Conservation (phyloP, 345 rosid species). For the Bruguiera gymnorhiza region DNA sequence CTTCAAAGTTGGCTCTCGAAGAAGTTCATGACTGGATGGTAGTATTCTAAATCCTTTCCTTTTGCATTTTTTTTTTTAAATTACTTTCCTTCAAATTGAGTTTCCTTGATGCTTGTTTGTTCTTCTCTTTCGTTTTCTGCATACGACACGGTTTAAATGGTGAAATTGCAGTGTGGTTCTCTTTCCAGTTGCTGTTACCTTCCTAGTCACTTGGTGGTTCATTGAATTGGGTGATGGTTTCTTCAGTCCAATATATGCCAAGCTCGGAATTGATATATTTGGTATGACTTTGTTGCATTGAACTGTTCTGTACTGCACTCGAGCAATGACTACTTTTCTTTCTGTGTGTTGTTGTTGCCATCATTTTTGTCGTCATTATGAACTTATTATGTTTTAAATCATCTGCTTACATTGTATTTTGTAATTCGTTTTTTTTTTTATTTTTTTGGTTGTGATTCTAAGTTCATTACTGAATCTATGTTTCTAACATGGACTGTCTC, state of each 20-base stretch:
- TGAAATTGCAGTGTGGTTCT: constrained; percentile 67
- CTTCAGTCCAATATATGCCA: constrained; percentile 75
- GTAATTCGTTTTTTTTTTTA: neutral
- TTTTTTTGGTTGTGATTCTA: neutral
- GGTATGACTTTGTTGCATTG: constrained; percentile 41
- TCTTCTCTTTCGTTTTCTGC: neutral
- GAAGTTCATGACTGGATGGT: constrained; percentile 97
- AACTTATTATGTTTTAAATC: too few relatives aligned
- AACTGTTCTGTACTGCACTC: too few relatives aligned
- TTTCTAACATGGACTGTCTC: constrained; percentile 12
- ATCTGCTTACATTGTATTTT: neutral
- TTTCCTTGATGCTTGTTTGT: neutral
- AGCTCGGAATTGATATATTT: constrained; percentile 70
- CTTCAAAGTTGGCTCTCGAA: constrained; percentile 87
- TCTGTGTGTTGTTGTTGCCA: too few relatives aligned
- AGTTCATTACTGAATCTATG: neutral
- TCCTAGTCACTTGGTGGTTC: constrained; percentile 84
- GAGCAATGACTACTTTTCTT: too few relatives aligned
- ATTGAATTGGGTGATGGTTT: constrained; percentile 79
- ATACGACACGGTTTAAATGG: constrained; percentile 14
- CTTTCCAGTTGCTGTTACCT: constrained; percentile 83
- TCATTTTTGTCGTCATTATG: too few relatives aligned
- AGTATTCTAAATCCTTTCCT: constrained; percentile 15
- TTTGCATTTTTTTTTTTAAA: neutral
- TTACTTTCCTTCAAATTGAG: neutral